phyloP scores from a whole-genome alignment of 495 filamentous ascomycete genomes.

The Penicilliopsis zonata region DNA sequence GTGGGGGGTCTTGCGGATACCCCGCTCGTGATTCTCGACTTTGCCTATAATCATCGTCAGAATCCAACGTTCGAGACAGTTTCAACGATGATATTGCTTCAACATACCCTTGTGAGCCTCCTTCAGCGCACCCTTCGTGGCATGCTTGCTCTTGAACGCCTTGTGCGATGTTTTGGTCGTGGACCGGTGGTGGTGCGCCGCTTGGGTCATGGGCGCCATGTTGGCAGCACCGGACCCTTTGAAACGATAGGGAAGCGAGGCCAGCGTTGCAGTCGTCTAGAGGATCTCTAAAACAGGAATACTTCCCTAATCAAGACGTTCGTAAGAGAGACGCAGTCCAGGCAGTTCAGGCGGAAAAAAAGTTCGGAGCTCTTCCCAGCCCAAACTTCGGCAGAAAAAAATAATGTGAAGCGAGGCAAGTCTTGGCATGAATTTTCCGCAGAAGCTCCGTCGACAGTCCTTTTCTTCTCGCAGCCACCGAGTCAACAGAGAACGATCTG shows the following conservation, averaged over 20 bases:
- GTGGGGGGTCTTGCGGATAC: conserved; percentile 73
- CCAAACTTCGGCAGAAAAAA: conserved; percentile 5
- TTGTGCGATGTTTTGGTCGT: conserved; percentile 83
- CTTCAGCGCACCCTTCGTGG: conserved; percentile 76
- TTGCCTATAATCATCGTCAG: conserved; percentile 45
- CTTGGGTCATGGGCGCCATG: conserved; percentile 30
- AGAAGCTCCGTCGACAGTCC: neutral
- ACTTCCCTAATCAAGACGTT: neutral
- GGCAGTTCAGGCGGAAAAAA: neutral
- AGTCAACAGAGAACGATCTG: neutral
- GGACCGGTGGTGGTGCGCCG: conserved; percentile 73
- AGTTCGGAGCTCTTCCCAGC: neutral
- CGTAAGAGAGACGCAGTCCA: neutral
- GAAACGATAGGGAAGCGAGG: conserved; percentile 69
- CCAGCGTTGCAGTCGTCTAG: conserved; percentile 14
- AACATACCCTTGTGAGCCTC: conserved; percentile 66
- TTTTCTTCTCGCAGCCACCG: neutral
- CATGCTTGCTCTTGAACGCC: conserved; percentile 79
- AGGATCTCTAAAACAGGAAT: conserved; percentile 3
- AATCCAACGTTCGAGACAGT: too few relatives aligned
- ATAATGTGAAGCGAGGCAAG: conserved; percentile 8
- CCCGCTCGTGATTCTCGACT: conserved; percentile 43
- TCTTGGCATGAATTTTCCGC: conserved; percentile 16
- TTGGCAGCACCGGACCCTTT: conserved; percentile 62
- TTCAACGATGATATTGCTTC: too few relatives aligned